Percentiles rank a stretch among this genome's conserved stretches.
Evolutionary conservation across 495 filamentous ascomycete species (phyloP).

Genomic region (Xylaria sp.): DNA sequence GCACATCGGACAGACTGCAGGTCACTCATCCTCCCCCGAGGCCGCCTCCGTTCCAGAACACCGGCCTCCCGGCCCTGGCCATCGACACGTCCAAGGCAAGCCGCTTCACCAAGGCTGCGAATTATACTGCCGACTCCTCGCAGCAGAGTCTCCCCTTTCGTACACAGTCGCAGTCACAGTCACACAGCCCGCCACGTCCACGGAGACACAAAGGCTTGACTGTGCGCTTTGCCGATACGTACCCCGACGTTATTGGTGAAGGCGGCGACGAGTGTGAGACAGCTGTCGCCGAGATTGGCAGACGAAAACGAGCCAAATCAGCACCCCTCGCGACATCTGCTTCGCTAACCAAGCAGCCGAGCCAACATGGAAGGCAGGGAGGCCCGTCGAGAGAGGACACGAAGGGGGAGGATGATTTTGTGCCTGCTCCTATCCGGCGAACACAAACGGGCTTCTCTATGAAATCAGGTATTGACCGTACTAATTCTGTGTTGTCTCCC

Average conservation of each 20-base stretch:
- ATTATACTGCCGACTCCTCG: slow-evolving; percentile 42
- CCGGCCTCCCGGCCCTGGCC: slow-evolving; percentile 47
- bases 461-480: slow-evolving; percentile 34
- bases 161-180: slow-evolving; percentile 39
- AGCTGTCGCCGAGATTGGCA: slow-evolving; percentile 71
- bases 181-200: slow-evolving; percentile 43
- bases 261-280: slow-evolving; percentile 83
- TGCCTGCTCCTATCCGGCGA: slow-evolving; percentile 49
- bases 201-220: slow-evolving; percentile 63
- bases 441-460: slow-evolving; percentile 57
- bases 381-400: slow-evolving; percentile 32
- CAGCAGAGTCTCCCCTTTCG: slow-evolving; percentile 42
- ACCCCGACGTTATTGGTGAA: slow-evolving; percentile 81
- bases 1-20: slow-evolving; percentile 49
- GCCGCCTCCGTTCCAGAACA: slow-evolving; percentile 31
- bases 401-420: slow-evolving; percentile 41
- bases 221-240: slow-evolving; percentile 72
- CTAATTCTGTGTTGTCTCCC: slow-evolving; percentile 34
- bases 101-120: slow-evolving; percentile 52
- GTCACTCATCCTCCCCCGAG: slow-evolving; percentile 47
- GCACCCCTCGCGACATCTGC: slow-evolving; percentile 36
- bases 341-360: slow-evolving; percentile 34
- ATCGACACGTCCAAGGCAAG: slow-evolving; percentile 54
- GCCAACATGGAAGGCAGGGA: slow-evolving; percentile 32
- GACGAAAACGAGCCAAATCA: slow-evolving; percentile 54